Evolutionary conservation across 768 basidiomycete species (phyloP), one percentile per base, ranked within the genome.

Genomic region (Thelephora aurantiotincta): DNA sequence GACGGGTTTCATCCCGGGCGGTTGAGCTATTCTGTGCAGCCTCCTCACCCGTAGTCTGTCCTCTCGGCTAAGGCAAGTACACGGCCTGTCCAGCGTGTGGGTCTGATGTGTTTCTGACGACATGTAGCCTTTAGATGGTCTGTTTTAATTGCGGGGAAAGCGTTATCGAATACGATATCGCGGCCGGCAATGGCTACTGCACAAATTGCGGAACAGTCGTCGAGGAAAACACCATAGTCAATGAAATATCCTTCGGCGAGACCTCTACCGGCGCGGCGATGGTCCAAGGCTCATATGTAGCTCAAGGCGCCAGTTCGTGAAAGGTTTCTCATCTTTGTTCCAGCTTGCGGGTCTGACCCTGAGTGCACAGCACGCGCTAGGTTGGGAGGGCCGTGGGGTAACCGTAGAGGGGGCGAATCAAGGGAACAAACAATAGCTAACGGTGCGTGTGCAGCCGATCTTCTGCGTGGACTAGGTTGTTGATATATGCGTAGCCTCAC

Each of bases 211-310:
- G 89, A 42, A 85, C 82, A 6, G 91, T 98, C 14, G 71, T 94
- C 9, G 90, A 94, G 65, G 89, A 96, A 63, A 92, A 90, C 58
- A 78, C 83, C 2, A 91, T 98, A 50, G 89, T 97, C 9, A 86
- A 82, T 52, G 96, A 99, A 60, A 58, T 61, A 22, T 79, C 81
- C 1, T 99, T 99, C 55, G 90, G 91, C n/a, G 96, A 99, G 69
- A 85, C 86, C 3, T 75, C 83, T 11, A 74, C 76, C 23, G 96
- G 96, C 20, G 89, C 92, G 4, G 93, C 94, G 1, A 88, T 97
- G 71, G 93, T 96, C 1, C 86, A 93, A 57, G 96, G 96, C 2
- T 81, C 84, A 2, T 96, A 87, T 57, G 90, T 99, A 11, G 87
- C 77, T 0, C 83, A 88, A 57, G 87, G 89, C 48, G 80, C 92